These are phyloP conservation scores for Termitomyces sp. DNA, from an alignment of 768 basidiomycete genomes.

Conservation along the genomic window DNA sequence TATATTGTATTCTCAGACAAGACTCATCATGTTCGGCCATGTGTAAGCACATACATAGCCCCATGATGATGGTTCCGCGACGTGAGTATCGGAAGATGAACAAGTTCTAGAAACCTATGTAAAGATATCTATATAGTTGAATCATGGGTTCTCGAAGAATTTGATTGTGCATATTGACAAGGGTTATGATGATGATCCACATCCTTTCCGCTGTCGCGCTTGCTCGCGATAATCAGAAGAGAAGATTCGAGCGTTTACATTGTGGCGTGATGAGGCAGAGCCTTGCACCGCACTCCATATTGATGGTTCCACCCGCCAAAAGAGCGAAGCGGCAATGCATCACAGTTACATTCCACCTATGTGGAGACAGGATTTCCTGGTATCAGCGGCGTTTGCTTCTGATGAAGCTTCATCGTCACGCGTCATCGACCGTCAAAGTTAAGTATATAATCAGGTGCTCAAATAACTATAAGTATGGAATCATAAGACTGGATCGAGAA, in stretches of 20 bases:
- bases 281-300: background rate
- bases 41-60: slow-evolving; percentile 2
- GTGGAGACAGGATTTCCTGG: no score
- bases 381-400: no score
- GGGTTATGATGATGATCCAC: slow-evolving; percentile 1
- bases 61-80: slow-evolving; percentile 7
- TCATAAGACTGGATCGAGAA: background rate
- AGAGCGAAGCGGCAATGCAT: background rate
- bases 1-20: slow-evolving; percentile 2
- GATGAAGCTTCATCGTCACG: no score
- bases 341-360: no score
- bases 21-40: background rate
- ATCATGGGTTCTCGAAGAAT: slow-evolving; percentile 6
- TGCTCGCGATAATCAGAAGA: background rate
- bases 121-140: slow-evolving; percentile 7
- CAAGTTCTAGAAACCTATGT: slow-evolving; percentile 11
- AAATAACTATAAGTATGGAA: background rate
- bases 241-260: background rate
- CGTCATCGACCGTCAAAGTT: no score
- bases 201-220: background rate
- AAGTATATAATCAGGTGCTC: no score
- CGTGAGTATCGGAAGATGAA: slow-evolving; percentile 4
- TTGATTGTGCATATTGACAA: background rate
- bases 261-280: slow-evolving; percentile 5
- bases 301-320: background rate